Conservation (phyloP, 768 basidiomycete genomes). For the Panus rudis region DNA sequence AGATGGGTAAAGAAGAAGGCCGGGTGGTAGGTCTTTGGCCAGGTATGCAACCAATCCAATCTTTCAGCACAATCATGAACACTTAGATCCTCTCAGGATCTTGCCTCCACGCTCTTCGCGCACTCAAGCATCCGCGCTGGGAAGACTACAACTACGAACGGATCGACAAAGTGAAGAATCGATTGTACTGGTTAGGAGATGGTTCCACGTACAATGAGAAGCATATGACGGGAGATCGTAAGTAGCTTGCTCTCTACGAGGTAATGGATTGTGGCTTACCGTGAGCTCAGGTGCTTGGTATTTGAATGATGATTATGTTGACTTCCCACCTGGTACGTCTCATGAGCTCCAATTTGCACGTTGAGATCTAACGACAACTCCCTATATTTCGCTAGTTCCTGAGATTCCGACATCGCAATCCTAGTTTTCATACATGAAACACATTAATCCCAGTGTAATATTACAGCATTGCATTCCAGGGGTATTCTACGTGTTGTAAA, state of each 20-base stretch:
- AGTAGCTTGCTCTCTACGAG: background rate
- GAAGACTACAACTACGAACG: conserved; percentile 54
- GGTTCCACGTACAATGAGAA: conserved; percentile 52
- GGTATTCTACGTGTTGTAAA: too few species aligned
- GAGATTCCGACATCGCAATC: too few species aligned
- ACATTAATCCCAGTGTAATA: too few species aligned
- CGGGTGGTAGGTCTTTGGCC: conserved; percentile 55
- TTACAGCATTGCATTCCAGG: too few species aligned
- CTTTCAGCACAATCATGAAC: background rate
- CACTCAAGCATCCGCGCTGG: conserved; percentile 52
- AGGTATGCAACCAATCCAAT: conserved; percentile 28
- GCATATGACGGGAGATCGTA: conserved; percentile 26
- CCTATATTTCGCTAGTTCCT: too few species aligned
- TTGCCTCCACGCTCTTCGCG: conserved; percentile 40
- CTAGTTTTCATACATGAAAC: too few species aligned
- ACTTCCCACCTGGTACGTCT: background rate
- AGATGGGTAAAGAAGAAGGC: conserved; percentile 51
- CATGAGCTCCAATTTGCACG: too few species aligned
- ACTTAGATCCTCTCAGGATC: conserved; percentile 32
- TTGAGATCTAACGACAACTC: too few species aligned
- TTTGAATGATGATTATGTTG: background rate
- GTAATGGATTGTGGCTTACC: background rate
- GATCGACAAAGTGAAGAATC: conserved; percentile 36
- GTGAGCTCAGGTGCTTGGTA: background rate
- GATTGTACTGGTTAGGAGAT: conserved; percentile 55